Evolutionary conservation across 2,329 filamentous ascomycete species (phyloP).

Genomic region (Triangularia verruculosa): DNA sequence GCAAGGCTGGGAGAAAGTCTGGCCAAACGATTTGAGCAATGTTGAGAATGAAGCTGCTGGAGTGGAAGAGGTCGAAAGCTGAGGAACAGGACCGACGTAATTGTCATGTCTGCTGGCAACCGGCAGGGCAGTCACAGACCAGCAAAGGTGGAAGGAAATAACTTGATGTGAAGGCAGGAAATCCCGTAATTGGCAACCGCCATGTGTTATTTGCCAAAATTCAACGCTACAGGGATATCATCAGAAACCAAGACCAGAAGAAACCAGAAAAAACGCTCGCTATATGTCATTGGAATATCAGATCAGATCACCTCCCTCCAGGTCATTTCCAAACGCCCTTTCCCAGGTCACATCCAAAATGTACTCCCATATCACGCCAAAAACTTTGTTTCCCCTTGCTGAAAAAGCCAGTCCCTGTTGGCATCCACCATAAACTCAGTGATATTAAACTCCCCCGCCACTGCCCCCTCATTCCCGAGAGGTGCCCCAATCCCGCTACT

Average conservation of each 20-base stretch:
- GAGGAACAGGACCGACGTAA: too few relatives aligned
- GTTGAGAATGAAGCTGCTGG: too few relatives aligned
- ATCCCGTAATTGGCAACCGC: too few relatives aligned
- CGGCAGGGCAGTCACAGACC: too few relatives aligned
- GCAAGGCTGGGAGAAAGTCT: too few relatives aligned
- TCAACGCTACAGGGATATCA: slow-evolving; percentile 1
- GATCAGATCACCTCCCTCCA: background rate
- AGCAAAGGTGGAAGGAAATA: too few relatives aligned
- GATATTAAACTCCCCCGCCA: slow-evolving; percentile 67
- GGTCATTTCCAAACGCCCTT: background rate
- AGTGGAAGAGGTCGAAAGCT: too few relatives aligned
- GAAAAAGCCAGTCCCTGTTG: slow-evolving; percentile 65
- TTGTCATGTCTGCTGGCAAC: too few relatives aligned
- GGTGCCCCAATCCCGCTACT: background rate
- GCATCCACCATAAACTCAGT: slow-evolving; percentile 75
- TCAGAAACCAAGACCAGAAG: background rate
- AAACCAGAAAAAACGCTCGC: background rate
- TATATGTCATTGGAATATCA: background rate
- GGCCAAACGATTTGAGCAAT: too few relatives aligned
- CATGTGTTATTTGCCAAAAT: background rate
- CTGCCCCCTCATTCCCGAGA: slow-evolving; percentile 25
- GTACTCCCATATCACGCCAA: slow-evolving; percentile 13
- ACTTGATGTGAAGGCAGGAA: too few relatives aligned
- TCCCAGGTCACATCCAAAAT: background rate
- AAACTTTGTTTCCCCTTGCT: slow-evolving; percentile 26